These are phyloP conservation scores for Daldinia eschscholtzii DNA, from an alignment of 2,329 filamentous ascomycete species.

Conservation along the genomic window DNA sequence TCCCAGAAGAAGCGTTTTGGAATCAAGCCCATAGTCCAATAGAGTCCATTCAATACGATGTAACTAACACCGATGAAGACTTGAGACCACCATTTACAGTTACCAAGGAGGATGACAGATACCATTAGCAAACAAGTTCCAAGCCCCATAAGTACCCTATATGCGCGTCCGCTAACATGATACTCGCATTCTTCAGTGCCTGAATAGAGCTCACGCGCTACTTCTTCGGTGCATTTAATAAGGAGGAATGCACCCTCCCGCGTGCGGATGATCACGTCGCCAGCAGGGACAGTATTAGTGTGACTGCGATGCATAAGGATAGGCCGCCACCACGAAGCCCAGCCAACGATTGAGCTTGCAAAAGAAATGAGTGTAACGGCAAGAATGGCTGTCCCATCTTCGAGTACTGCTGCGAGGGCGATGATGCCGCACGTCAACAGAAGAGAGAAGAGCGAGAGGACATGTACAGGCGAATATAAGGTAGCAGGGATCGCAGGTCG, in stretches of 20 bases:
- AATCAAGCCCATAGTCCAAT: slow-evolving; percentile 68
- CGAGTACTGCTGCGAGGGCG: slow-evolving; percentile 56
- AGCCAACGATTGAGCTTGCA: slow-evolving; percentile 66
- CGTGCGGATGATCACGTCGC: slow-evolving; percentile 73
- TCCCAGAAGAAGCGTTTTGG: slow-evolving; percentile 68
- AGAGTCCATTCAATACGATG: slow-evolving; percentile 69
- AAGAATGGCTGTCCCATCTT: slow-evolving; percentile 65
- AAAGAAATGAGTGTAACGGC: slow-evolving; percentile 66
- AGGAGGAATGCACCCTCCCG: slow-evolving; percentile 71
- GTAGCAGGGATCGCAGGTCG: slow-evolving; percentile 63
- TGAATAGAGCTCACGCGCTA: slow-evolving; percentile 72
- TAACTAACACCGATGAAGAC: slow-evolving; percentile 69
- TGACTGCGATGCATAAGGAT: slow-evolving; percentile 65
- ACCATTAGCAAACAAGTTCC: slow-evolving; percentile 73
- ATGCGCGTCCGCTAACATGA: slow-evolving; percentile 59
- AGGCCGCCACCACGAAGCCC: slow-evolving; percentile 70
- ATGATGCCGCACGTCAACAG: slow-evolving; percentile 64
- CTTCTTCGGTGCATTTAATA: slow-evolving; percentile 68
- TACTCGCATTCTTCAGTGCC: slow-evolving; percentile 72
- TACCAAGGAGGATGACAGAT: slow-evolving; percentile 71
- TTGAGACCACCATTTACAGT: slow-evolving; percentile 72
- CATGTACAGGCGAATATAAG: slow-evolving; percentile 65
- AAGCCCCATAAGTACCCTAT: slow-evolving; percentile 67
- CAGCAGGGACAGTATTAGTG: slow-evolving; percentile 62
- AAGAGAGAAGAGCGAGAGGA: slow-evolving; percentile 65